Conservation (phyloP, 208 protist genomes). For the Trypanosoma rangeli region DNA sequence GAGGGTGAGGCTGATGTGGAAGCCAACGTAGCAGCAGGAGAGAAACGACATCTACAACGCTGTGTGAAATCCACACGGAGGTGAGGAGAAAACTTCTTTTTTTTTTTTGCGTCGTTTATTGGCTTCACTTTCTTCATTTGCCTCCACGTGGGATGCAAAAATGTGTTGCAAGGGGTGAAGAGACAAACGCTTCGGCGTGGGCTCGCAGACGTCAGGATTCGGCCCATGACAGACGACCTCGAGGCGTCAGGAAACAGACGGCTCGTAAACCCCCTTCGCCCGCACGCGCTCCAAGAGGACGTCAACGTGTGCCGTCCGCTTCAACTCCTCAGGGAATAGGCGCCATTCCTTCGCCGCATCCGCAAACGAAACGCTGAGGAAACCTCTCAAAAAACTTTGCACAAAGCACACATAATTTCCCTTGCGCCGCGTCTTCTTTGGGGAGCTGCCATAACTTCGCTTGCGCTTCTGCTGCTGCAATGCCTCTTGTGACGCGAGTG, state of each 20-base stretch:
- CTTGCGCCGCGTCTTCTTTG: constrained; percentile 3
- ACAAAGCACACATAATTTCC: constrained; percentile 39
- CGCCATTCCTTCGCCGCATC: constrained; percentile 43
- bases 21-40: neutral
- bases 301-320: constrained; percentile 14
- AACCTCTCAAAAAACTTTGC: constrained; percentile 35
- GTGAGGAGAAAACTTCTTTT: neutral
- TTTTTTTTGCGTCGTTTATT: too few relatives aligned
- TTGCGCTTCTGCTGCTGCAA: constrained; percentile 6
- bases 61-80: neutral
- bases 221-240: too few relatives aligned
- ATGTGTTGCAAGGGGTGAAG: neutral
- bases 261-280: constrained; percentile 9
- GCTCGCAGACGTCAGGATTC: too few relatives aligned
- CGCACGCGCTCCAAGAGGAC: constrained; percentile 18
- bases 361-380: constrained; percentile 36
- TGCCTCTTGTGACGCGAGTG: neutral
- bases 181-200: neutral
- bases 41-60: neutral
- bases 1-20: neutral
- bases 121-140: neutral
- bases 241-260: neutral
- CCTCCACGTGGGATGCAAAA: neutral
- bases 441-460: neutral
- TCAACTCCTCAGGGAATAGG: constrained; percentile 7